Conservation (phyloP, 768 basidiomycete genomes). For the Gyrodon lividus region DNA sequence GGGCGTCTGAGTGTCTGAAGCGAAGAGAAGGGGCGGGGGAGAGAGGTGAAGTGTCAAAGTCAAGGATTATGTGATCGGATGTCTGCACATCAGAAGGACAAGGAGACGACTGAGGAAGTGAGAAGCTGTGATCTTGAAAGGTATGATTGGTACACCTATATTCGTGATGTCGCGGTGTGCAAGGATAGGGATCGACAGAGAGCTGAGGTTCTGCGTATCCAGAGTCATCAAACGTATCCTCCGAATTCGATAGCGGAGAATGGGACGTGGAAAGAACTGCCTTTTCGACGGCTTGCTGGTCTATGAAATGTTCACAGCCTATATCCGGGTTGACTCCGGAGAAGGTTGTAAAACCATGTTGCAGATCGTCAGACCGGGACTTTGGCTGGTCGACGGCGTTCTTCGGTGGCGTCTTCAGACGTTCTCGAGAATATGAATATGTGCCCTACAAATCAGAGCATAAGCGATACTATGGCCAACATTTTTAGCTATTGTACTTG, state of each 20-base stretch:
- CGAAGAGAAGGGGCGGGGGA: background rate
- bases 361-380: background rate
- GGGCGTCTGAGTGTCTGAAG: background rate
- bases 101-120: constrained; percentile 26
- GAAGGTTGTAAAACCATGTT: background rate
- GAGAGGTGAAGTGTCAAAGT: constrained; percentile 25
- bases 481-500: constrained; percentile 12
- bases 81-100: constrained; percentile 13
- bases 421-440: background rate
- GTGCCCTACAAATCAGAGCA: constrained; percentile 6
- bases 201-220: constrained; percentile 1
- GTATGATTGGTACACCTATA: background rate
- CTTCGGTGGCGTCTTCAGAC: background rate
- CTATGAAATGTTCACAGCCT: background rate
- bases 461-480: constrained; percentile 1
- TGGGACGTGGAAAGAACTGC: background rate
- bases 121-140: background rate
- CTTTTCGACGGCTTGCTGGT: background rate
- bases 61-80: constrained; percentile 16
- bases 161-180: background rate
- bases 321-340: background rate
- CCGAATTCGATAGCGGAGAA: background rate
- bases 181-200: background rate
- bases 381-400: background rate
- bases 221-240: constrained; percentile 4